Percentiles rank a stretch among this genome's conserved stretches.
Conservation (phyloP, 306 rosid genomes). For the Dryas drummondii region DNA sequence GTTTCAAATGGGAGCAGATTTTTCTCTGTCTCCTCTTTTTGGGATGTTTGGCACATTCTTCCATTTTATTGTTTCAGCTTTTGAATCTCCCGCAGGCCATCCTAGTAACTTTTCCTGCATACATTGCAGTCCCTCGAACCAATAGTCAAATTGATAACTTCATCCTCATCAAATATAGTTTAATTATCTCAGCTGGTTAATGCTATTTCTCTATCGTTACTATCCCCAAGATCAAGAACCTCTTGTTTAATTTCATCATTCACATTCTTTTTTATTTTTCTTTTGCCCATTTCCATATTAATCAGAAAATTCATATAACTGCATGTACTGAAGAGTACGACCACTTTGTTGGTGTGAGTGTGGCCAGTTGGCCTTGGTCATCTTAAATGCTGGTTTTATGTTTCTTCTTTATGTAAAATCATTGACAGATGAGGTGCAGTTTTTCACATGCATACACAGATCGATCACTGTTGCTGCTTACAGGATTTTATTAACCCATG, state of each 20-base stretch:
- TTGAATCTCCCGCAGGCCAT: constrained; percentile 4
- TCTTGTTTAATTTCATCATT: no score
- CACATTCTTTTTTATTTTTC: no score
- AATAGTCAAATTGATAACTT: no score
- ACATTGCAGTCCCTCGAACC: no score
- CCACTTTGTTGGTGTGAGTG: neutral
- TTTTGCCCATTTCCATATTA: no score
- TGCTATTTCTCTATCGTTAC: no score
- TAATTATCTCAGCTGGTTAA: no score
- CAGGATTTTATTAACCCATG: neutral
- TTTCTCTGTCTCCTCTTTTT: constrained; percentile 35
- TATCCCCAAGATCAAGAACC: no score
- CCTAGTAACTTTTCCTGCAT: no score
- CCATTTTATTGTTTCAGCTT: constrained; percentile 27
- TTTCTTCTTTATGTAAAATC: neutral
- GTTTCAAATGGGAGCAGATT: constrained; percentile 1
- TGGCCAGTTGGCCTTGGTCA: neutral
- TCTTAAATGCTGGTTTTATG: neutral
- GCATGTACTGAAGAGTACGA: neutral
- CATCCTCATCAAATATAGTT: no score
- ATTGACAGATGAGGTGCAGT: neutral
- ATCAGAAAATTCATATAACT: no score
- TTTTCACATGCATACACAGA: neutral
- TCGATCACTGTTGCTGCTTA: neutral
- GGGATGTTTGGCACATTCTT: constrained; percentile 24